phyloP scores from a whole-genome alignment of 441 rosid species.

The Jatropha multifida region DNA sequence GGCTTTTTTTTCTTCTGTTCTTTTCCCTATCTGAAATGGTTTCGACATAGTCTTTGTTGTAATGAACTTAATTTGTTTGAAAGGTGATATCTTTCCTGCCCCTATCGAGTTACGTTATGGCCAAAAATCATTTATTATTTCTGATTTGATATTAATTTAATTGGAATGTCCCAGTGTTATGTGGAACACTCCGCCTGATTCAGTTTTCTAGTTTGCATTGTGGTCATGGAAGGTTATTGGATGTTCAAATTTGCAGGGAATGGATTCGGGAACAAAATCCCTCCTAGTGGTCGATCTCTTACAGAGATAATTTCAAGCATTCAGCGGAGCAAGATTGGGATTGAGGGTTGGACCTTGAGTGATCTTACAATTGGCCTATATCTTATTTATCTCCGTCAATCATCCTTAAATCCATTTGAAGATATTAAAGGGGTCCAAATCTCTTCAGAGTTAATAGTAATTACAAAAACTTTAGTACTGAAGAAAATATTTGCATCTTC shows the following conservation, averaged over 20 bases:
- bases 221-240: slow-evolving; percentile 15
- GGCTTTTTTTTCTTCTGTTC: background rate
- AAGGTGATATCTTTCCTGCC: background rate
- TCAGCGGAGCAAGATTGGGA: slow-evolving; percentile 79
- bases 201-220: slow-evolving; percentile 3
- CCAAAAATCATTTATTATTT: background rate
- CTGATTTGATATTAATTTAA: background rate
- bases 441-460: slow-evolving; percentile 66
- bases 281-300: slow-evolving; percentile 57
- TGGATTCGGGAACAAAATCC: slow-evolving; percentile 44
- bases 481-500: slow-evolving; percentile 9
- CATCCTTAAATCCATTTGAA: slow-evolving; percentile 61
- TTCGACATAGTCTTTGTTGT: background rate
- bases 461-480: slow-evolving; percentile 23
- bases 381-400: slow-evolving; percentile 86
- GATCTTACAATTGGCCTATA: slow-evolving; percentile 87
- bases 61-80: background rate
- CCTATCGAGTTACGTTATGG: background rate
- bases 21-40: background rate
- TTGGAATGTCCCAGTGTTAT: background rate
- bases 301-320: slow-evolving; percentile 77
- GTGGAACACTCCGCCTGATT: background rate
- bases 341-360: slow-evolving; percentile 91
- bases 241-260: slow-evolving; percentile 39
- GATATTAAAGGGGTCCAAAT: slow-evolving; percentile 70